Evolutionary conservation across 2,329 filamentous ascomycete species (phyloP).

Genomic region (Iodosphaeria phyllophila): DNA sequence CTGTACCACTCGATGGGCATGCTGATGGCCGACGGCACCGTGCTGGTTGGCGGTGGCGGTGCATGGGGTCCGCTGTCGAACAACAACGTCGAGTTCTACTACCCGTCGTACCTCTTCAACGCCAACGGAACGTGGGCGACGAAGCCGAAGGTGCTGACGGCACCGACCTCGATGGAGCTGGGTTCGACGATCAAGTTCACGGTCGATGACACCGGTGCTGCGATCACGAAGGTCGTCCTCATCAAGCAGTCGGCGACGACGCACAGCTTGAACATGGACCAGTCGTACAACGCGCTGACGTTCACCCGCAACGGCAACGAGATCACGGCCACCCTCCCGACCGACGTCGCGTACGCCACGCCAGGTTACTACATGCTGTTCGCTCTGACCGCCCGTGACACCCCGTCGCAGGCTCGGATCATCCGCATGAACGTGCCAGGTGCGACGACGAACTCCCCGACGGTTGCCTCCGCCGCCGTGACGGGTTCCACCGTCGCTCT

Average conservation of each 20-base stretch:
- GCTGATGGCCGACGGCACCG: slow-evolving; percentile 28
- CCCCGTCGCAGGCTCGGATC: too few relatives aligned
- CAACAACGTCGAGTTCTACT: slow-evolving; percentile 22
- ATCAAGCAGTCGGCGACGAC: slow-evolving; percentile 30
- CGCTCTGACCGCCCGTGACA: slow-evolving; percentile 22
- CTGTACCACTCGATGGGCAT: slow-evolving; percentile 31
- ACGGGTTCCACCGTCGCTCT: too few relatives aligned
- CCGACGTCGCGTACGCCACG: slow-evolving; percentile 26
- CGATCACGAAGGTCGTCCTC: slow-evolving; percentile 18
- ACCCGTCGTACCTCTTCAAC: slow-evolving; percentile 34
- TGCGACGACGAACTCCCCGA: too few relatives aligned
- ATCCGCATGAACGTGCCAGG: too few relatives aligned
- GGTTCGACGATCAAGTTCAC: slow-evolving; percentile 14
- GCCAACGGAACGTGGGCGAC: slow-evolving; percentile 17
- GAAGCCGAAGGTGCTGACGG: slow-evolving; percentile 22
- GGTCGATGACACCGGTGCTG: slow-evolving; percentile 6
- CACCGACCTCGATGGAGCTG: slow-evolving; percentile 11
- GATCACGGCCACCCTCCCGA: slow-evolving; percentile 23
- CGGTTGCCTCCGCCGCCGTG: too few relatives aligned
- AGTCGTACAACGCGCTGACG: slow-evolving; percentile 28
- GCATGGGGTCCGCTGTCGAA: slow-evolving; percentile 9
- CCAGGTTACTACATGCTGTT: slow-evolving; percentile 38
- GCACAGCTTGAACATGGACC: slow-evolving; percentile 38
- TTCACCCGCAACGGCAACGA: slow-evolving; percentile 16
- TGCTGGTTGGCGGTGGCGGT: slow-evolving; percentile 31